Conservation (phyloP, 306 rosid genomes). For the Myrica gale region DNA sequence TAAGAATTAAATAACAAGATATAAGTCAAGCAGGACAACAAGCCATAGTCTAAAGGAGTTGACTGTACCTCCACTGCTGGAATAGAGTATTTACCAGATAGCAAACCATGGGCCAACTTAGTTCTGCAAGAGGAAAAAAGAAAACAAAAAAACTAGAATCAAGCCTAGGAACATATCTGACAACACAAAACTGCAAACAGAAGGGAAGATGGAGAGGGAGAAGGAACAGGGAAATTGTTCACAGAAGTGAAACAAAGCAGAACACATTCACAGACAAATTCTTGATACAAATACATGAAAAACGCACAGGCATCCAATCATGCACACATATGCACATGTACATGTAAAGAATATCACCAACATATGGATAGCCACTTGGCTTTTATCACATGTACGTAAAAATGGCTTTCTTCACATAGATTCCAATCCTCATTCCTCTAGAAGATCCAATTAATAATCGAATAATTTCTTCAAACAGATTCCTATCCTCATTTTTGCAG, state of each 20-base stretch:
- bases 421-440: no score
- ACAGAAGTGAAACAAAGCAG: neutral
- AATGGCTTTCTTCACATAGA: no score
- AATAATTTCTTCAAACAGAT: no score
- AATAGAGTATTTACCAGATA: constrained; percentile 79
- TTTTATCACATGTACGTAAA: neutral
- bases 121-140: constrained; percentile 48
- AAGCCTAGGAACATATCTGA: constrained; percentile 24
- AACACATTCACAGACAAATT: neutral
- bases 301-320: neutral
- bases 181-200: neutral
- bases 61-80: constrained; percentile 59
- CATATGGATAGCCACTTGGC: neutral
- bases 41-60: constrained; percentile 16
- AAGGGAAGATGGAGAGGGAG: neutral
- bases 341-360: neutral
- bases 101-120: constrained; percentile 75
- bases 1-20: neutral
- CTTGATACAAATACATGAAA: neutral
- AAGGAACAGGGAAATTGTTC: neutral
- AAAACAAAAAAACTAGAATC: no score
- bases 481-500: no score
- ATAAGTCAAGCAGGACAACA: constrained; percentile 10
- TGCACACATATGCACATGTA: neutral
- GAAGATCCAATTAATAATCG: no score